Conservation (phyloP, 2,329 filamentous ascomycete genomes). For the Ophiostoma perfectum region DNA sequence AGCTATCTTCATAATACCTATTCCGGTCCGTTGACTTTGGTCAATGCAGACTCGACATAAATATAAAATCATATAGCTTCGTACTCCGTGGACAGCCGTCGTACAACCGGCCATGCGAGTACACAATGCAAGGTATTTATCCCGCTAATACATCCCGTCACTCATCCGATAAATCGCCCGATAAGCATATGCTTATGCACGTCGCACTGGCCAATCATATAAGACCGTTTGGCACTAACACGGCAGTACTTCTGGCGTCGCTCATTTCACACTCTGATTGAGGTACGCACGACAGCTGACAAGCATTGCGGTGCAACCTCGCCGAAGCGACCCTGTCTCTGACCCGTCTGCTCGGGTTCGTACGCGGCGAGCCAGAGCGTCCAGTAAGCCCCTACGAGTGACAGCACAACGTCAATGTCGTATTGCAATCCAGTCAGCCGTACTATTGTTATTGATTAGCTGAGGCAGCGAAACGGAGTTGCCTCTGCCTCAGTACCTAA, state of each 20-base stretch:
- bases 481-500: neutral
- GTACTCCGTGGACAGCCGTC: too few species aligned
- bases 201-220: conserved; percentile 5
- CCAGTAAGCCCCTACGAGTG: neutral
- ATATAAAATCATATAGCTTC: neutral
- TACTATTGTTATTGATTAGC: too few species aligned
- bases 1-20: too few species aligned
- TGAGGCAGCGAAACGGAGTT: neutral
- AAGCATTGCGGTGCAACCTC: neutral
- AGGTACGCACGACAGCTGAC: neutral
- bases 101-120: neutral
- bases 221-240: conserved; percentile 4
- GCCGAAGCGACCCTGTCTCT: neutral
- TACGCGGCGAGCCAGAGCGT: neutral
- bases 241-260: neutral
- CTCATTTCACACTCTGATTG: neutral
- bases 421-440: neutral
- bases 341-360: neutral
- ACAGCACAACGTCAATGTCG: too few species aligned
- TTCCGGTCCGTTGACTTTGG: too few species aligned
- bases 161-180: conserved; percentile 1
- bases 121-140: neutral
- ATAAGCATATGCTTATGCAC: neutral
- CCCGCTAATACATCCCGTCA: neutral
- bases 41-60: too few species aligned